These are phyloP conservation scores for Suillus decipiens DNA, from an alignment of 768 basidiomycete species.

Conservation along the genomic window DNA sequence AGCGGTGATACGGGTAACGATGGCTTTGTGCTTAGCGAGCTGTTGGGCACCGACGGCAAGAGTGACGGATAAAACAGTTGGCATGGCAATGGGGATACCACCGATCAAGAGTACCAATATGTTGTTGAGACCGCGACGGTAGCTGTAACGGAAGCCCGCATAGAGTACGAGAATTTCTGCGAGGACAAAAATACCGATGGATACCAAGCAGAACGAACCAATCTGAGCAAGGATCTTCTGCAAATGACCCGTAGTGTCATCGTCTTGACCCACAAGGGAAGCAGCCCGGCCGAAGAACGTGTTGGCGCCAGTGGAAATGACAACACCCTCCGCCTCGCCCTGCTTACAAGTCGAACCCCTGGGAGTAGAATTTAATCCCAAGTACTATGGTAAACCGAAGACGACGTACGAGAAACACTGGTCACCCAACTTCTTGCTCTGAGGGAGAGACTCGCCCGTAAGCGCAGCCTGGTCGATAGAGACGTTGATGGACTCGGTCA, in stretches of 20 bases:
- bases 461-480: constrained; percentile 98
- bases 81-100: constrained; percentile 99
- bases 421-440: constrained; percentile 89
- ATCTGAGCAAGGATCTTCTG: constrained; percentile 99
- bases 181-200: constrained; percentile 93
- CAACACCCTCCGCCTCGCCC: constrained; percentile 98
- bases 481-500: constrained; percentile 95
- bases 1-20: constrained; percentile 98
- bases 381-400: constrained; percentile 9
- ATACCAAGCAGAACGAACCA: constrained; percentile 95
- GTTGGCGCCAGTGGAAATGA: constrained; percentile 97
- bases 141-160: constrained; percentile 85
- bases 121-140: constrained; percentile 95
- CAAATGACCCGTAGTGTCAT: constrained; percentile 97
- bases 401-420: constrained; percentile 94
- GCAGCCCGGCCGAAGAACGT: constrained; percentile 99
- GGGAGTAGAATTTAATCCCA: constrained; percentile 10
- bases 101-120: constrained; percentile 98
- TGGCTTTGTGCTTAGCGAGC: constrained; percentile 98
- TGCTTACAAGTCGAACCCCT: constrained; percentile 98
- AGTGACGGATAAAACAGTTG: constrained; percentile 96
- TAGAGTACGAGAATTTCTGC: constrained; percentile 95
- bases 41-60: constrained; percentile 99
- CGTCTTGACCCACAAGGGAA: constrained; percentile 95
- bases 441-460: constrained; percentile 95